These are phyloP conservation scores for Penicillium freii DNA, from an alignment of 2,329 filamentous ascomycete species.

Conservation along the genomic window DNA sequence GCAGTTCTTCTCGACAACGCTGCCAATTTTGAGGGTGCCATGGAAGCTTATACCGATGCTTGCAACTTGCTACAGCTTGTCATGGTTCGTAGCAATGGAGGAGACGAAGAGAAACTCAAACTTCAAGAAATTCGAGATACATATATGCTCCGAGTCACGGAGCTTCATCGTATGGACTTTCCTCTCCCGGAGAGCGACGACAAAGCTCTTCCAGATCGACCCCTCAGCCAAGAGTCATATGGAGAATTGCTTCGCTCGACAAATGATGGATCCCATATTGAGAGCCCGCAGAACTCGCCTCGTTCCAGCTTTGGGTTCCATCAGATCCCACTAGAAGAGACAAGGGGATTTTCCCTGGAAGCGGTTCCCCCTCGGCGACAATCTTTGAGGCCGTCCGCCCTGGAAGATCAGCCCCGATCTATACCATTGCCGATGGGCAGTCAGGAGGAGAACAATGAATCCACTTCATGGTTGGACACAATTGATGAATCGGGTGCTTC, in stretches of 20 bases:
- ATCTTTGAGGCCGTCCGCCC: slow-evolving; percentile 37
- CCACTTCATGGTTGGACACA: slow-evolving; percentile 89
- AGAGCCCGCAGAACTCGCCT: slow-evolving; percentile 42
- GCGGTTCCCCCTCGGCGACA: slow-evolving; percentile 39
- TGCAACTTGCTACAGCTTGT: slow-evolving; percentile 86
- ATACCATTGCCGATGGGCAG: neutral
- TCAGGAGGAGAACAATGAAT: slow-evolving; percentile 68
- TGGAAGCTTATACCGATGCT: slow-evolving; percentile 86
- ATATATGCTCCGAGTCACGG: slow-evolving; percentile 84
- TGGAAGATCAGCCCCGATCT: slow-evolving; percentile 29
- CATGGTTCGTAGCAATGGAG: slow-evolving; percentile 75
- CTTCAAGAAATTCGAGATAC: slow-evolving; percentile 89
- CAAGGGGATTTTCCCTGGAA: slow-evolving; percentile 27
- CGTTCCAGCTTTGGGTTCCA: slow-evolving; percentile 49
- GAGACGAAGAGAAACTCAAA: slow-evolving; percentile 79
- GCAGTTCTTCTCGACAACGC: slow-evolving; percentile 95
- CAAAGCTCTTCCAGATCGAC: slow-evolving; percentile 74
- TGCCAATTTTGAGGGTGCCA: slow-evolving; percentile 87
- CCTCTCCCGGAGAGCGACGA: slow-evolving; percentile 52
- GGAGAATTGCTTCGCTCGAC: slow-evolving; percentile 43
- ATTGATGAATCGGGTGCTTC: slow-evolving; percentile 88
- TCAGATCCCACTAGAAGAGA: slow-evolving; percentile 25
- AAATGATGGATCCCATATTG: slow-evolving; percentile 29
- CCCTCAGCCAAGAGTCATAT: slow-evolving; percentile 58
- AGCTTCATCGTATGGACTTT: slow-evolving; percentile 69